Percentiles rank a stretch among this genome's conserved stretches.
Conservation (phyloP, 2,329 filamentous ascomycete species). For the Amesomyces nigricolor region DNA sequence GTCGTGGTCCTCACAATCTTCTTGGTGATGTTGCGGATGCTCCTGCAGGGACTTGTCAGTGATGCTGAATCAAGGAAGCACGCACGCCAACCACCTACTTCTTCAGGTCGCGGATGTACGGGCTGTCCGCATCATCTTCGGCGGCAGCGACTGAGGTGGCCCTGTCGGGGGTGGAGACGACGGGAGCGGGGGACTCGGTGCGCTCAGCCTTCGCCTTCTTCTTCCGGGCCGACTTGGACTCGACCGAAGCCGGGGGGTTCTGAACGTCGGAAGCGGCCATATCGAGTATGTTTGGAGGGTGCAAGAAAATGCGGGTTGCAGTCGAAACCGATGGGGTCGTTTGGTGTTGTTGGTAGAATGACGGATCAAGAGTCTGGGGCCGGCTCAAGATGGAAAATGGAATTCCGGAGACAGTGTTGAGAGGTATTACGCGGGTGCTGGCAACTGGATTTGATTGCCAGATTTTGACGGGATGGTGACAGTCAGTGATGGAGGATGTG, state of each 20-base stretch:
- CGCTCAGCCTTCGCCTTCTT: slow-evolving; percentile 57
- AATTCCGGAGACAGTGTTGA: not conserved
- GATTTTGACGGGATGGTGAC: slow-evolving; percentile 1
- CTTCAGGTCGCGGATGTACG: slow-evolving; percentile 80
- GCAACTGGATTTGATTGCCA: slow-evolving; percentile 11
- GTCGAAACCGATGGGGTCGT: not conserved
- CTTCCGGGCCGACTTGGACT: slow-evolving; percentile 63
- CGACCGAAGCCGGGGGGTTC: slow-evolving; percentile 55
- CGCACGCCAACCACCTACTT: slow-evolving; percentile 58
- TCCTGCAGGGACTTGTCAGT: slow-evolving; percentile 47
- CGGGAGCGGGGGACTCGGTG: slow-evolving; percentile 51
- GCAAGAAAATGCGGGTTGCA: not conserved
- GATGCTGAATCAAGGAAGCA: not conserved
- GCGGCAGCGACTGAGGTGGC: slow-evolving; percentile 41
- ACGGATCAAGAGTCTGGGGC: not conserved
- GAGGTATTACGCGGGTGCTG: not conserved
- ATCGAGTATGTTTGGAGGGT: slow-evolving; percentile 18
- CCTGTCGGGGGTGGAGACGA: slow-evolving; percentile 46
- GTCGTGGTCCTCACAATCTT: slow-evolving; percentile 66
- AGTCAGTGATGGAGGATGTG: slow-evolving; percentile 2
- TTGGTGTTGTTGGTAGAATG: not conserved
- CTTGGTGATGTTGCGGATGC: slow-evolving; percentile 87
- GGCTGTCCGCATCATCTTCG: slow-evolving; percentile 61
- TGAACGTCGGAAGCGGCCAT: slow-evolving; percentile 62
- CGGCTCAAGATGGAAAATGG: not conserved